Evolutionary conservation across 163 green algal genomes (phyloP).

Genomic region (Scenedesmus sp.): DNA sequence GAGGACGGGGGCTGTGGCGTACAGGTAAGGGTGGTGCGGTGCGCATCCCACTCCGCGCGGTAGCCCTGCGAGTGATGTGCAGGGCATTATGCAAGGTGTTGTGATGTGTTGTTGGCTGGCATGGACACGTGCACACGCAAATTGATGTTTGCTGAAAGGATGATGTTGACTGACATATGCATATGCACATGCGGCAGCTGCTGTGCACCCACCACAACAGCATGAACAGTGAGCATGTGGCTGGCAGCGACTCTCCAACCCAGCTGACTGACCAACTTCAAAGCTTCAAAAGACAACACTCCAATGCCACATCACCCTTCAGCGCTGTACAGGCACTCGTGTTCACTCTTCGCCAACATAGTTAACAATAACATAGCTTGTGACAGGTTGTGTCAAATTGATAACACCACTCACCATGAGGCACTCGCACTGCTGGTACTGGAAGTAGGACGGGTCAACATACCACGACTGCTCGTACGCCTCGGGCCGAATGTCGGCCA

Average conservation of each 20-base stretch:
- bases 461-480: slow-evolving; percentile 37
- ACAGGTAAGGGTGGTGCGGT: slow-evolving; percentile 24
- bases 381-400: not conserved
- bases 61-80: slow-evolving; percentile 6
- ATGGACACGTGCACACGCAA: too few relatives aligned
- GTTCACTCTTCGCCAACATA: not conserved
- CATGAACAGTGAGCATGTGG: too few relatives aligned
- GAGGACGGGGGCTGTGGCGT: not conserved
- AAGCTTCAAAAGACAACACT: not conserved
- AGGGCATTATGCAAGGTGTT: not conserved
- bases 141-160: too few relatives aligned
- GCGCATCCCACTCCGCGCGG: not conserved
- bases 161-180: too few relatives aligned
- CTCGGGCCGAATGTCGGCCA: not conserved
- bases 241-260: too few relatives aligned
- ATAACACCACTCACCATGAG: slow-evolving; percentile 23
- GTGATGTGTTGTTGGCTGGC: not conserved
- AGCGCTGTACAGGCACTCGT: not conserved
- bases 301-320: not conserved
- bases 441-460: slow-evolving; percentile 45
- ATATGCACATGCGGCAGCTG: too few relatives aligned
- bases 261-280: too few relatives aligned
- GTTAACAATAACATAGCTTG: not conserved
- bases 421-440: slow-evolving; percentile 47
- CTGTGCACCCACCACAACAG: too few relatives aligned